phyloP scores from a whole-genome alignment of 116 monocot species.

The Phalaenopsis hybrid region DNA sequence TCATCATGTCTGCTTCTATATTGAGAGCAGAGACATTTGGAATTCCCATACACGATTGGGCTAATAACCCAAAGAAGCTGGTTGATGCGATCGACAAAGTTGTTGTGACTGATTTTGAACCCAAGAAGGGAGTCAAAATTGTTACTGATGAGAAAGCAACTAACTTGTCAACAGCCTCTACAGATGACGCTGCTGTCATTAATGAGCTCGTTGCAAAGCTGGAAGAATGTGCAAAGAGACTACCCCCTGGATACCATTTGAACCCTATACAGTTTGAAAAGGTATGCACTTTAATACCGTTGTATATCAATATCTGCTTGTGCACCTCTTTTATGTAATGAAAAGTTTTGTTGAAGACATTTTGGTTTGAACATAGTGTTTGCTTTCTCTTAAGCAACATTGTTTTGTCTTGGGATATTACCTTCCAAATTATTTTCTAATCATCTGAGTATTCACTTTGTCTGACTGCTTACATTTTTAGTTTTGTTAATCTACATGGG shows the following conservation, averaged over 20 bases:
- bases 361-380: background rate
- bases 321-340: background rate
- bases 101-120: conserved; percentile 36
- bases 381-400: too few species aligned
- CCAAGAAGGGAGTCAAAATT: conserved; percentile 42
- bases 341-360: background rate
- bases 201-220: too few species aligned
- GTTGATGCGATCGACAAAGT: conserved; percentile 32
- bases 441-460: too few species aligned
- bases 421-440: too few species aligned
- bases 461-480: too few species aligned
- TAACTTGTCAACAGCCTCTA: conserved; percentile 27
- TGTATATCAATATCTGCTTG: background rate
- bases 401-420: too few species aligned
- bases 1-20: conserved; percentile 44
- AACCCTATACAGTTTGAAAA: conserved; percentile 44
- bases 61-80: conserved; percentile 31
- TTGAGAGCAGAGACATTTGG: conserved; percentile 49
- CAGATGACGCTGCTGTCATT: too few species aligned
- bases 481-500: too few species aligned
- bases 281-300: conserved; percentile 19
- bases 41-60: conserved; percentile 45
- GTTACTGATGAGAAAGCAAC: conserved; percentile 45
- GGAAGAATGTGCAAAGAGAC: too few species aligned
- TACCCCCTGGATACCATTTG: too few species aligned